Evolutionary conservation across 805 yeast species (phyloP), one percentile per base, ranked within the genome.

Genomic region (Wickerhamomyces bovis): DNA sequence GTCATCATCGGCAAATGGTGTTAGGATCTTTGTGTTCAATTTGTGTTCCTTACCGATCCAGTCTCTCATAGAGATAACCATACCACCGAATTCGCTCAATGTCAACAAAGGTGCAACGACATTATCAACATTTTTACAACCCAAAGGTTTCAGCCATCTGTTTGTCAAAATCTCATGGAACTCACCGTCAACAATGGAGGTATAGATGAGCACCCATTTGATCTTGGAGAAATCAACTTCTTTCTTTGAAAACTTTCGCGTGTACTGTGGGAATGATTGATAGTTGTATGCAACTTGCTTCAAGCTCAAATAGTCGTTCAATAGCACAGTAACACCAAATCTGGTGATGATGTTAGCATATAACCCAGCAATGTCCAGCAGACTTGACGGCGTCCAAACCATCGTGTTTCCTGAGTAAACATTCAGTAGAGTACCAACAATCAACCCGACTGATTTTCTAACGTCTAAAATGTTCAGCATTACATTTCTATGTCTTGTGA

Each of bases 51-150:
- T 78, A 4, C 88, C 89, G 15, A 90, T 69, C 89, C 96, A 92
- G 63, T 94, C 99, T 53, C 95, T 75, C 75, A 89, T 78, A 1
- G 97, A 81, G 7, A 94, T 80, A 12, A 90, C 89, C 79, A 92
- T 87, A 2, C 99, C 99, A 30, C 99, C 99, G 58, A 89, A 95
- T 61, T 94, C 99, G 53, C 86, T 80, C 43, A 94, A 69, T 0
- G 97, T 85, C 39, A 94, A 70, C 71, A 94, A 77, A 0, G 99
- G 99, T 0, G 96, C 83, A 25, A 89, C 83, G 5, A 89, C 86
- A 44, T 80, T 78, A 33, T 84, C 75, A 0, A 95, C 83, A 44
- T 77, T 78, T 45, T 71, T 76, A 58, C 95, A 89, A 0, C 99
- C 99, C 44, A 94, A 65, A 2, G 98, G 97, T 53, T 82, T 77